phyloP scores from a whole-genome alignment of 805 yeast genomes.

The Zygoascus flipseniorum region DNA sequence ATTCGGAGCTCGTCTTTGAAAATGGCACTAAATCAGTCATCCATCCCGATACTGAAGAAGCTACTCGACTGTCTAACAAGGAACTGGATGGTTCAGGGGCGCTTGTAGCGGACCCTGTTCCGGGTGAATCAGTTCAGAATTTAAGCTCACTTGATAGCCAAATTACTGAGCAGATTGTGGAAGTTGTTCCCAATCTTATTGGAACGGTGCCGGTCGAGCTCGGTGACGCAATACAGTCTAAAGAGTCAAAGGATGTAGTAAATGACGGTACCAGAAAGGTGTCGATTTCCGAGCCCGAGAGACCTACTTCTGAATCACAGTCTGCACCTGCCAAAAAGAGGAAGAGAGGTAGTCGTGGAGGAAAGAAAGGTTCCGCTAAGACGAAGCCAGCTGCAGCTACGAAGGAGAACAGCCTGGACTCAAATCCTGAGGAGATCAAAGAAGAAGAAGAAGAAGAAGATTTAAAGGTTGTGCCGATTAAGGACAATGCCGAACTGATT shows the following conservation, averaged over 20 bases:
- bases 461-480: neutral
- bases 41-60: neutral
- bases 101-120: too few species aligned
- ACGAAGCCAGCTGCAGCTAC: neutral
- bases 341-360: slow-evolving; percentile 82
- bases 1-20: neutral
- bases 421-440: neutral
- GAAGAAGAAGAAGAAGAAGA: slow-evolving; percentile 6
- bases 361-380: slow-evolving; percentile 40
- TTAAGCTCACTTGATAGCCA: too few species aligned
- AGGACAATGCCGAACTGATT: slow-evolving; percentile 5
- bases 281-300: slow-evolving; percentile 9
- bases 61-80: neutral
- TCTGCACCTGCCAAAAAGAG: slow-evolving; percentile 41
- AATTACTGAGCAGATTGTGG: too few species aligned
- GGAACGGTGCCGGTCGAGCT: too few species aligned
- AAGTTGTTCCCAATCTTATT: too few species aligned
- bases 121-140: too few species aligned
- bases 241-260: neutral
- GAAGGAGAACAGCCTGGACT: neutral
- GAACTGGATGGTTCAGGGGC: too few species aligned
- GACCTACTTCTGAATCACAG: slow-evolving; percentile 27
- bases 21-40: neutral
- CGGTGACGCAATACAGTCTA: too few species aligned
- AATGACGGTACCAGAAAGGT: slow-evolving; percentile 1